A percentile compares a stretch with the other conserved stretches of the same genome.
Evolutionary conservation across 192 early-diverging fungal species (phyloP).

Genomic region (Backusella tuberculispora): DNA sequence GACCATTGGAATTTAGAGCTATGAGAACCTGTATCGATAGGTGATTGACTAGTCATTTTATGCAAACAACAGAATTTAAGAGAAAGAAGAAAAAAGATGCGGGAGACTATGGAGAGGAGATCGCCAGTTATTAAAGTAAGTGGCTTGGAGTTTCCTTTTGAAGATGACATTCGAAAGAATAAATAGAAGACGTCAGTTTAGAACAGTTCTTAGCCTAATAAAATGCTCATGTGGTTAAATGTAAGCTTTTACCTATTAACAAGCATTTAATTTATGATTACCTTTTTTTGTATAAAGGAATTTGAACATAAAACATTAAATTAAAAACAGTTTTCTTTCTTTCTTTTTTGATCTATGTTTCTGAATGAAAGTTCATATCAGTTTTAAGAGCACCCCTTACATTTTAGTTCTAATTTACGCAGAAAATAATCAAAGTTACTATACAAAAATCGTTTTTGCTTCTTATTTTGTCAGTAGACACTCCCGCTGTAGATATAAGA

Average conservation of each 20-base stretch:
- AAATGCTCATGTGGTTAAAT: not conserved
- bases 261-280: not conserved
- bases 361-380: not conserved
- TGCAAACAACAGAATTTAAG: conserved; percentile 1
- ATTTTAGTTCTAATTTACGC: not conserved
- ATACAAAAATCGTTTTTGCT: not conserved
- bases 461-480: not conserved
- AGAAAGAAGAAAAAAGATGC: not conserved
- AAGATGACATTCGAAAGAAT: not conserved
- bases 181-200: too few relatives aligned
- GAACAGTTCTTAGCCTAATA: too few relatives aligned
- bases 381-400: not conserved
- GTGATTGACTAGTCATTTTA: not conserved
- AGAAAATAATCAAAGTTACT: not conserved
- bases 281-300: not conserved
- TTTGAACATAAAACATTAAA: not conserved
- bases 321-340: not conserved
- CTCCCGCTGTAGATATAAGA: too few relatives aligned
- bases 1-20: conserved; percentile 28
- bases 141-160: conserved; percentile 15
- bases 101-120: not conserved
- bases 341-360: not conserved
- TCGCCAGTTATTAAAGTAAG: conserved; percentile 9
- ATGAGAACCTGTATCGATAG: not conserved
- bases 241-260: not conserved